Evolutionary conservation across 129 eudicot species (phyloP), one percentile per base, ranked within the genome.

Genomic region (Ambrosia artemisiifolia): DNA sequence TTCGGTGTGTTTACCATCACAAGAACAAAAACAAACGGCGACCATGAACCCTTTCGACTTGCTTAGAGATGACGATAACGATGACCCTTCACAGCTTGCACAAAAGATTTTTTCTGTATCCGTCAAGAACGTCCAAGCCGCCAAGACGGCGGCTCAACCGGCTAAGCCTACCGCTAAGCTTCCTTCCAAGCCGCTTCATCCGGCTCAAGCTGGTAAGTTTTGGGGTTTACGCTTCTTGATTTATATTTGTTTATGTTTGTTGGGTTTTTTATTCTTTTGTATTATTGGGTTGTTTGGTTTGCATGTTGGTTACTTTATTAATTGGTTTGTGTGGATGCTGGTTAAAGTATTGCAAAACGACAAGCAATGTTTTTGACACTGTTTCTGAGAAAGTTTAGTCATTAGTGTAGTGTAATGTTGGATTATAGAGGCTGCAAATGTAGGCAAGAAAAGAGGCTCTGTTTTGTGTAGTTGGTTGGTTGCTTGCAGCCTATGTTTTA

Each of bases 121-220:
- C 33, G 54, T 74, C 7, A 76, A 71, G 53, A 83, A 75, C 43
- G 54, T 73, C 7, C 77, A 76, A 17, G 63, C 82, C 48, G 51
- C 80, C 7, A 69, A 76, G 36, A n/a, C 84, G 55, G 67, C 80
- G 42, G 65, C 73, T 67, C 85, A 71, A 88, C 72, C 81, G 20
- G 19, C 78, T 38, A 90, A 88, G 84, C 87, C 86, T 14, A 91
- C 96, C 11, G 16, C 78, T 33, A 90, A 88, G 84, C 87, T 90
- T 11, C 97, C 96, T 11, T 68, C 96, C 73, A 94, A 94, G 79
- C 99, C 99, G 40, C 81, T 78, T 18, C 91, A 97, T 62, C 99
- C 99, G 6, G 71, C 96, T 83, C 97, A 94, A 55, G 97, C 99
- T 63, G 97, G 99, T 90, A 16, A 75, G 78, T 36, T 0, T 32